Percentiles rank a stretch among this genome's conserved stretches.
Evolutionary conservation across 2,329 filamentous ascomycete species (phyloP).

Genomic region (Hortaea werneckii): DNA sequence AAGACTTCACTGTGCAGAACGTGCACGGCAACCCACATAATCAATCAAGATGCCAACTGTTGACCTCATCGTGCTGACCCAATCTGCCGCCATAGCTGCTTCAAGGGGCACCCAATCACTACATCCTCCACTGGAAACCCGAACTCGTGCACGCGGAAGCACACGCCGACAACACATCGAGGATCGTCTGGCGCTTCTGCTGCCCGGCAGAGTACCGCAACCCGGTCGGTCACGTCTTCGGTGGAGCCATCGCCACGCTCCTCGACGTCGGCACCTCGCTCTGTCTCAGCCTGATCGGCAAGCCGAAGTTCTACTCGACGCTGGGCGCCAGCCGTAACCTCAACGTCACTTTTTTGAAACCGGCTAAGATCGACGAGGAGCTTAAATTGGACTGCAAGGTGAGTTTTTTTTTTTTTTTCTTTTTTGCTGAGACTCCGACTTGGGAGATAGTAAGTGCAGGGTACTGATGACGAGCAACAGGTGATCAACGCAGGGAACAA

Average conservation of each 20-base stretch:
- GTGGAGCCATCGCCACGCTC: conserved; percentile 13
- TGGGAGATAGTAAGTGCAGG: not conserved
- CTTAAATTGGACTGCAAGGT: conserved; percentile 34
- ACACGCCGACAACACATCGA: conserved; percentile 6
- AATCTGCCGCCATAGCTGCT: too few species aligned
- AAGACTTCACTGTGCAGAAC: too few species aligned
- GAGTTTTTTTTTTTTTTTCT: conserved; percentile 1
- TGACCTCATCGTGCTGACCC: too few species aligned
- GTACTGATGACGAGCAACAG: not conserved
- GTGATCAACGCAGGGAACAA: conserved; percentile 35
- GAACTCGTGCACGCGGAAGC: conserved; percentile 11
- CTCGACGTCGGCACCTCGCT: conserved; percentile 15
- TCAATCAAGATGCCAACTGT: too few species aligned
- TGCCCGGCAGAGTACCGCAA: conserved; percentile 16
- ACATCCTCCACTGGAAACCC: conserved; percentile 11
- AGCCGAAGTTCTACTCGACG: conserved; percentile 29
- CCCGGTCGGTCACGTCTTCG: conserved; percentile 14
- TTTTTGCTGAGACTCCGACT: not conserved
- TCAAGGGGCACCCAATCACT: conserved; percentile 3
- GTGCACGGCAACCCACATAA: too few species aligned
- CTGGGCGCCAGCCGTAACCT: conserved; percentile 33
- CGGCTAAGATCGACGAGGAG: conserved; percentile 30
- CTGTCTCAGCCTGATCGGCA: conserved; percentile 6
- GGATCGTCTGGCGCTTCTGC: conserved; percentile 13
- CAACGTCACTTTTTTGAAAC: conserved; percentile 37